Conservation (phyloP, 169 alveolate species). For the Plasmodium ovale region DNA sequence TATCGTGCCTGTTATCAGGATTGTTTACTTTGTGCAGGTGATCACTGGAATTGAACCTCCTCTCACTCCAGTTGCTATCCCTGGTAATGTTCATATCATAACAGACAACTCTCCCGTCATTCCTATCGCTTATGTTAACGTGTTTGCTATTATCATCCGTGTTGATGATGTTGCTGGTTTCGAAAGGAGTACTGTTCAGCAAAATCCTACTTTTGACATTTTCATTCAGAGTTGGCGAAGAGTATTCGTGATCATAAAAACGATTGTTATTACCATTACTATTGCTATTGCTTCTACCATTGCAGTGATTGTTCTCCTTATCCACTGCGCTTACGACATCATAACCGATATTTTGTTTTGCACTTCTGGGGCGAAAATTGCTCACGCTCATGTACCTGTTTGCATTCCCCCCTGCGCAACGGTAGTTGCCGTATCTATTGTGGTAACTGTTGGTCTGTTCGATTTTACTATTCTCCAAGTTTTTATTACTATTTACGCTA, state of each 20-base stretch:
- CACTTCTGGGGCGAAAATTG: background rate
- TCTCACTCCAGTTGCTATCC: conserved; percentile 1
- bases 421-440: background rate
- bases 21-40: no score
- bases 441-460: background rate
- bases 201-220: conserved; percentile 6
- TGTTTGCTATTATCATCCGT: background rate
- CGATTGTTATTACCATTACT: background rate
- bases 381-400: conserved; percentile 2
- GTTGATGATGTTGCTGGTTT: conserved; percentile 12
- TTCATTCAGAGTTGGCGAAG: conserved; percentile 11
- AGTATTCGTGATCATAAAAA: background rate
- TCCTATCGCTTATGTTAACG: background rate
- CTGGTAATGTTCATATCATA: background rate
- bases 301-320: no score
- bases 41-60: no score
- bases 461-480: background rate
- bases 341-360: conserved; percentile 17
- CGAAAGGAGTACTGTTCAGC: background rate
- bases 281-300: background rate
- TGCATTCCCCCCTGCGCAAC: background rate
- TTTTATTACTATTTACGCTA: background rate
- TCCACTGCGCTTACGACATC: background rate
- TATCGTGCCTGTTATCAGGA: no score
- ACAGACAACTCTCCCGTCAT: conserved; percentile 8